Evolutionary conservation across 83 land plant species (phyloP), one percentile per base, ranked within the genome.

Genomic region (Larix sibirica): DNA sequence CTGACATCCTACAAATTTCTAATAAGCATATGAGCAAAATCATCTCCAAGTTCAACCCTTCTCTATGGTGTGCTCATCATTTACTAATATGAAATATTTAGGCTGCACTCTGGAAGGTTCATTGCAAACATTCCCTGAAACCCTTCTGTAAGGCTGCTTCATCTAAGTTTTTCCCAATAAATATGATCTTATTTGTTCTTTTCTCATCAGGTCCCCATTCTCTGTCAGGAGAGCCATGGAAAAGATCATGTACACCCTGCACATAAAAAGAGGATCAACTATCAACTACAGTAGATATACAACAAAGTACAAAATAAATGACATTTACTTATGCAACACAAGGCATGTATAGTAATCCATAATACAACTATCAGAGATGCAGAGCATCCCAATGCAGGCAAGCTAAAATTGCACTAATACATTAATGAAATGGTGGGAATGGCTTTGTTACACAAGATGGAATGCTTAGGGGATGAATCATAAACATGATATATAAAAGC

Each of bases 181-280:
- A 94, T 14, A 94, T 93, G 69, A 94, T 90, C 89, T 94, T 94
- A 88, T 93, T 94, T 10, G 86, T 65, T 71, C 95, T 90, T 18
- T 90, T 91, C 78, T 94, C 96, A 40, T 93, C 88, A 33, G 86
- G 84, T 4, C 87, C 89, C 96, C 96, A 94, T 47, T 50, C 24
- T 71, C 95, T 85, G 75, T 93, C 95, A 3, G 95, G 95, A 24
- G 96, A 90, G 18, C 96, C 97, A 81, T 94, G 93, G 77, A 92
- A 93, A 61, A 94, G 89, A 68, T 93, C 95, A 85, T 93, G 97
- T 4, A 94, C 97, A 18, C 95, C 97, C 97, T 94, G 88, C 76
- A 24, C 33, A 38, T 16, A 44, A 42, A 42, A 80, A 21, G 9
- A 3, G 16, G 21, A 71, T 21, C 50, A 65, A 68, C n/a, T 66